Conservation (phyloP, 2,329 filamentous ascomycete species). For the Colletotrichum paranaense region DNA sequence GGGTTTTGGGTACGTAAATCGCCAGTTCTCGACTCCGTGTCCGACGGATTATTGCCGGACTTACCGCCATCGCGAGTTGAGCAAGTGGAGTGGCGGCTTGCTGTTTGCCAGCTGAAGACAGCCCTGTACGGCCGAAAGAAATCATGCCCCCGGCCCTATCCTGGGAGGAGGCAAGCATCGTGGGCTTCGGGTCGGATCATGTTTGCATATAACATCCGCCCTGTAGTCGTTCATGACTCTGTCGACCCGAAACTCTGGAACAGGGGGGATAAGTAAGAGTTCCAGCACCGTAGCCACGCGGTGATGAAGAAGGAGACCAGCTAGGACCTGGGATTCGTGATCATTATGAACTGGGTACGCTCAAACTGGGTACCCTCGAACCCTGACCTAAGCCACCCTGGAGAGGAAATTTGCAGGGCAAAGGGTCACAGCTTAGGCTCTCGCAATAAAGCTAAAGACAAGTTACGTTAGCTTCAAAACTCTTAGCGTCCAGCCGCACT, state of each 20-base stretch:
- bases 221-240: not conserved
- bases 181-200: not conserved
- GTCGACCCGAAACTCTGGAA: not conserved
- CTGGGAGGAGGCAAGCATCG: not conserved
- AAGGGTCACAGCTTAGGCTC: not conserved
- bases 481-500: slow-evolving; percentile 31
- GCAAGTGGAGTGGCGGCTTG: not conserved
- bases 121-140: slow-evolving; percentile 11
- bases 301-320: not conserved
- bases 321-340: not conserved
- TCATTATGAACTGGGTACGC: not conserved
- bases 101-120: not conserved
- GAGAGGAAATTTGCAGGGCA: not conserved
- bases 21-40: not conserved
- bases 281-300: not conserved
- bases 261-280: not conserved
- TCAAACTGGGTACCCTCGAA: not conserved
- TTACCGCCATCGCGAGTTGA: not conserved
- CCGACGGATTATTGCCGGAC: slow-evolving; percentile 7
- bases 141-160: not conserved
- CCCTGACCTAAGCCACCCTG: not conserved
- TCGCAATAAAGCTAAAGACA: slow-evolving; percentile 9
- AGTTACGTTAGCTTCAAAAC: not conserved
- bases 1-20: not conserved
- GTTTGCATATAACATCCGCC: not conserved